These are phyloP conservation scores for Starmerella stellata DNA, from an alignment of 805 yeast genomes.

Conservation along the genomic window DNA sequence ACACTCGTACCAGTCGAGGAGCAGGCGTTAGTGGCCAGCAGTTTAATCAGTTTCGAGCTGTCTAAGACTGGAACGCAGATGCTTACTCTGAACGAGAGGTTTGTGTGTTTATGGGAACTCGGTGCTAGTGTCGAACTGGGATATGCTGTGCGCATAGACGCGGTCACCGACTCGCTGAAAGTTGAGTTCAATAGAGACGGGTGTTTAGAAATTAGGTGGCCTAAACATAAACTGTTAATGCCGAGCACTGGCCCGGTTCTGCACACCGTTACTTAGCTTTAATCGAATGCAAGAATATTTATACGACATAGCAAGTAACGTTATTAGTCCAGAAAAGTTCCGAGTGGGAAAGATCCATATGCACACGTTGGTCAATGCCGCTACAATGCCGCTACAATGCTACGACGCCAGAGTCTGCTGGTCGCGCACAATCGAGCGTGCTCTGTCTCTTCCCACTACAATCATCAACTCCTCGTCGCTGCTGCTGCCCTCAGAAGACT, in stretches of 20 bases:
- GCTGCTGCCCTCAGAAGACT: constrained; percentile 1
- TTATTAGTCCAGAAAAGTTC: no score
- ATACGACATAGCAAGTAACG: no score
- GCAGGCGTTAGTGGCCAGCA: background rate
- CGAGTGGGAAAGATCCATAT: no score
- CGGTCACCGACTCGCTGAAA: background rate
- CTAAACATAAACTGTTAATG: background rate
- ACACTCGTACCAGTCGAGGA: background rate
- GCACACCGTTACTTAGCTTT: no score
- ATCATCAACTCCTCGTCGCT: constrained; percentile 18
- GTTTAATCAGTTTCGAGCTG: background rate
- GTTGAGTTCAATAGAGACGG: background rate
- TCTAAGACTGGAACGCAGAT: background rate
- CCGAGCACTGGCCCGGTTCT: background rate
- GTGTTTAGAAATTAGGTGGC: background rate
- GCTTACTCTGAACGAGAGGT: background rate
- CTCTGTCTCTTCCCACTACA: constrained; percentile 14
- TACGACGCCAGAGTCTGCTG: no score
- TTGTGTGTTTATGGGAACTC: background rate
- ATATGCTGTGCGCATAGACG: background rate
- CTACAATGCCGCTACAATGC: no score
- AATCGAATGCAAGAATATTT: no score
- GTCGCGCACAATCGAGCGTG: constrained; percentile 10
- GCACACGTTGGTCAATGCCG: no score
- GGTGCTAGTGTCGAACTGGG: background rate